Evolutionary conservation across 345 rosid species (phyloP).

Genomic region (Anastatica hierochuntica): DNA sequence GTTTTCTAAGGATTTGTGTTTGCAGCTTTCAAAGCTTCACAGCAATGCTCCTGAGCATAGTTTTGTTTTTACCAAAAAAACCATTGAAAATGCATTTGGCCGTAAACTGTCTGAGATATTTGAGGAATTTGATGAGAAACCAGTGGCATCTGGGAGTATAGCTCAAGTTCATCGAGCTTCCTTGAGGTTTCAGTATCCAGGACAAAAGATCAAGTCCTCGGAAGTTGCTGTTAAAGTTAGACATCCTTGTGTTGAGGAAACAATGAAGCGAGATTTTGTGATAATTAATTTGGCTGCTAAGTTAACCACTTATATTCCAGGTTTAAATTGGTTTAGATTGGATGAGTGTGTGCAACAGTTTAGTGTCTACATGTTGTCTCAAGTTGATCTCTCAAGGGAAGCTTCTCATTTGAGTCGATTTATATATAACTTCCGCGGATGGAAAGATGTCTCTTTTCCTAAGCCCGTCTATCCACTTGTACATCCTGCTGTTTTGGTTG

Average conservation of each 20-base stretch:
- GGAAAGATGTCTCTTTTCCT: constrained; percentile 97
- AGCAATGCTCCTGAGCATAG: constrained; percentile 86
- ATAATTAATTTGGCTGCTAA: constrained; percentile 70
- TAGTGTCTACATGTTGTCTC: constrained; percentile 93
- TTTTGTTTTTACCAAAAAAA: constrained; percentile 68
- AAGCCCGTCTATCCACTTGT: constrained; percentile 91
- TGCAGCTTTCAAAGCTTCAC: constrained; percentile 85
- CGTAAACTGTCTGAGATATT: constrained; percentile 80
- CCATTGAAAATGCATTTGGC: constrained; percentile 84
- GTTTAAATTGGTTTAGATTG: constrained; percentile 88
- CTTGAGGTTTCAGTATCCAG: constrained; percentile 66
- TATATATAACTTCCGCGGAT: constrained; percentile 77
- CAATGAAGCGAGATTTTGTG: constrained; percentile 77
- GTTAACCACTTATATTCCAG: constrained; percentile 53
- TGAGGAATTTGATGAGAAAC: constrained; percentile 76
- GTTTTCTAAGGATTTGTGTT: constrained; percentile 80
- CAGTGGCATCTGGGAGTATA: constrained; percentile 98
- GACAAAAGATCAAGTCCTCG: constrained; percentile 53
- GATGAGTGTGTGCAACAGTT: constrained; percentile 97
- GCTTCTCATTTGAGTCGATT: constrained; percentile 95
- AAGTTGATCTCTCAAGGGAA: constrained; percentile 98
- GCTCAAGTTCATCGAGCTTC: constrained; percentile 96
- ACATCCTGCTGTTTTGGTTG: constrained; percentile 95
- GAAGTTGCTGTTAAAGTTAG: constrained; percentile 96
- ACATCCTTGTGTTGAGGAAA: constrained; percentile 94